Evolutionary conservation across 129 eudicot genomes (phyloP), one percentile per base, ranked within the genome.

Genomic region (Helichrysum umbraculigerum): DNA sequence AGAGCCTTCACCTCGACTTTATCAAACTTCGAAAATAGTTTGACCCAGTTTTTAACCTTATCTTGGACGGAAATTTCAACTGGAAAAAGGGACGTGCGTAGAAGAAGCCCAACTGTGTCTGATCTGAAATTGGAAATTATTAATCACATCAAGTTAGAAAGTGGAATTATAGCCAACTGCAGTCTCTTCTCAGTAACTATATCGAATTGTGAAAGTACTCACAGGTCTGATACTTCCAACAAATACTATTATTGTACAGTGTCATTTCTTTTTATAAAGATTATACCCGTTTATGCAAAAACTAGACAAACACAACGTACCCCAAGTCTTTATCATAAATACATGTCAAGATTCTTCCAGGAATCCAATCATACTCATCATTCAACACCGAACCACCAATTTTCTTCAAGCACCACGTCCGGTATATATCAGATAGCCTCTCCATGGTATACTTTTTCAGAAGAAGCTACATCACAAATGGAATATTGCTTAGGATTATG

Each of bases 301-400:
- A 41, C 25, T 44, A 75, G 52, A 70, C 34, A 7, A 35, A 7
- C 76, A 58, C 42, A 73, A 56, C 72, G 47, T 94, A 89, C 99
- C 96, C 84, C 80, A 91, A 83, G 85, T 91, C 99, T 74, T 91
- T 85, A 70, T 91, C 97, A 73, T 87, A 81, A 19, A 81, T 86
- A 76, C 99, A 86, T 84, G 88, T 91, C 79, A 94, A 79, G 33
- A 94, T 86, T 87, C 81, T 94, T 73, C 97, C 92, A 68, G 90
- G 93, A 59, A 94, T 91, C 97, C 97, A 94, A 84, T 87, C 93
- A 83, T 85, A 94, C 70, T 84, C 97, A 74, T 81, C 89, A 81
- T 32, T 77, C 76, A 77, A 51, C 32, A 52, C 35, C 16, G 82
- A 81, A 58, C 79, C 87, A 81, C 70, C 82, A 68, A 69, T 68